Base-by-base conservation (phyloP, 352 stramenopile genomes). In the Globisporangium cystogenes region DNA sequence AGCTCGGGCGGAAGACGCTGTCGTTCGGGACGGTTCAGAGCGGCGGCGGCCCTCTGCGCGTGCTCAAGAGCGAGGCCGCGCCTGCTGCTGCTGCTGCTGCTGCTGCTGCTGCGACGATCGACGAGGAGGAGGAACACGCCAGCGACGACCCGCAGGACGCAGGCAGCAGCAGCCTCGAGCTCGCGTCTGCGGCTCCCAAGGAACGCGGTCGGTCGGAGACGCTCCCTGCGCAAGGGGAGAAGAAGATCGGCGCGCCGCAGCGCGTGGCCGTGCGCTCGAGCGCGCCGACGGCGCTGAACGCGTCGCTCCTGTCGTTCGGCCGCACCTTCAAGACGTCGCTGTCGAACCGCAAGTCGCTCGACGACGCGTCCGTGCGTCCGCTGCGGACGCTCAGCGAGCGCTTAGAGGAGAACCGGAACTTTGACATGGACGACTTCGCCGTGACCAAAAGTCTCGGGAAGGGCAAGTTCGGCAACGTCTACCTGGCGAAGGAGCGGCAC, bases 391-490 rank as follows among this genome's bases (percentile, higher is more conserved):
- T 91, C 15, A 70, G 65, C 21, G 71, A 90, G 35, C 62, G 75
- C 12, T 18, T 87, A 21, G 48, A 68, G 47, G 62, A 73, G 51
- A 79, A 74, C 39, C 59, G 64, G 3, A 87, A 92, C 42, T 92
- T 73, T 72, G 68, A 78, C 50, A 73, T 92, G 63, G 71, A 88
- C 15, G 82, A 94, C 48, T 94, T 92, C 43, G 57, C 67, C 7
- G 77, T 91, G 41, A 88, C 76, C 18, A 88, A 86, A 55, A 91
- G 79, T 31, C 56, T 94, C 14, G 84, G 84, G 11, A 85, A 91
- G 62, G 84, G 84, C 46, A 94, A 94, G 57, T 94, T 92, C 44
- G 84, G 84, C 20, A 91, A 93, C 45, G 81, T 94, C 2, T 94
- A 94, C 51, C 52, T 92, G 24, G 82, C 84, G 8, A 86, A 84